Evolutionary conservation across 352 stramenopile species (phyloP).

Genomic region (Chrysophaeum taylorii): DNA sequence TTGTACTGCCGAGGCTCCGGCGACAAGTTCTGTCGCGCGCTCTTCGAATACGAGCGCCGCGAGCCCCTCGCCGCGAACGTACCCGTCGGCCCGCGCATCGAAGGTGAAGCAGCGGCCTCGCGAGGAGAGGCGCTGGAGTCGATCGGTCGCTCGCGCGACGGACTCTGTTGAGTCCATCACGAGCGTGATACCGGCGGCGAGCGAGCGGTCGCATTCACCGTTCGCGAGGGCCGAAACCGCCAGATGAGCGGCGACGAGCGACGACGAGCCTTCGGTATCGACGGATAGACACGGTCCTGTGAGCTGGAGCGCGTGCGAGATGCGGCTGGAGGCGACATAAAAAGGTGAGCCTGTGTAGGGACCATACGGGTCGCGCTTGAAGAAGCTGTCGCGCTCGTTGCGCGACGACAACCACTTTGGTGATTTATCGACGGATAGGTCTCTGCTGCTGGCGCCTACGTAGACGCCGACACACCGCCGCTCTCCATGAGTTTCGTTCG

Average conservation of each 20-base stretch:
- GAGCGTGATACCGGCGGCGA: neutral
- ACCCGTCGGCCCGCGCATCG: conserved; percentile 35
- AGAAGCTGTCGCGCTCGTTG: no score
- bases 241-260: neutral
- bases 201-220: neutral
- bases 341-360: no score
- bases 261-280: neutral
- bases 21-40: conserved; percentile 18
- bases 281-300: no score
- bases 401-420: no score
- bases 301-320: no score
- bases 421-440: no score
- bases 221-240: neutral
- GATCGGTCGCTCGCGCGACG: neutral
- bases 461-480: no score
- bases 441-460: no score
- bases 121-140: conserved; percentile 25
- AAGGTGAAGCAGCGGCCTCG: conserved; percentile 36
- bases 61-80: conserved; percentile 40
- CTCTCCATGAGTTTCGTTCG: no score
- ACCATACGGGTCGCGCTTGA: no score
- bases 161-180: neutral
- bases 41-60: conserved; percentile 30
- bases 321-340: no score
- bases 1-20: conserved; percentile 12